Evolutionary conservation across 257 asterid species (phyloP), one percentile per base, ranked within the genome.

Genomic region (Striga asiatica): DNA sequence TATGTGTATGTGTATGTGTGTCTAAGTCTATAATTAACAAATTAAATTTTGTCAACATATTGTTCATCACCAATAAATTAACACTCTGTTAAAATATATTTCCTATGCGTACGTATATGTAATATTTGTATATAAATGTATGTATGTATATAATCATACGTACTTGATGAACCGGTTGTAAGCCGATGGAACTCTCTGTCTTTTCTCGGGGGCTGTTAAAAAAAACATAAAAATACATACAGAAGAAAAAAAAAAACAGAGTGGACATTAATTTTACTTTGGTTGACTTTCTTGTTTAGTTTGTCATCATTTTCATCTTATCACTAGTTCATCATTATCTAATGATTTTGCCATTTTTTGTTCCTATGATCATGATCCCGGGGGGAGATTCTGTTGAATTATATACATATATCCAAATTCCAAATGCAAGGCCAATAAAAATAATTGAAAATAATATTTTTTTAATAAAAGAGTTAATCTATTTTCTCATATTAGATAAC

Each of bases 171-270:
- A 89, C 6, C 96, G 84, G 70, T 89, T 89, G 86, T 89, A 89
- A 61, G 97, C 96, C 62, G 97, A 89, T 53, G 97, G 97, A 53
- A 89, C 97, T 67, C 97, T 80, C 94, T 89, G 97, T 73, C 97
- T 66, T 69, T 89, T 89, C 80, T 86, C 97, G 73, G 97, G 97
- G 54, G 96, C 98, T 91, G 86, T 52, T 62, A 61, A 29, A 20
- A 0, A 8, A 37, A 37, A 3, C 11, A 3, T 3, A 8, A 38
- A 38, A 38, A 38, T 38, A 2, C 11, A 38, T 1, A 38, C 3
- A 2, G 14, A 38, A 38, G 12, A 48, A n/a, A 49, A 54, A 81
- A 72, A 74, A 72, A 78, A 76, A 54, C 68, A 68, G 18, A 60
- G 60, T 57, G 59, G 61, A 50, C 66, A 73, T 71, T 49, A 58